A percentile compares a stretch with the other conserved stretches of the same genome.
Evolutionary conservation across 83 land plant genomes (phyloP).

Genomic region (Picea abies): DNA sequence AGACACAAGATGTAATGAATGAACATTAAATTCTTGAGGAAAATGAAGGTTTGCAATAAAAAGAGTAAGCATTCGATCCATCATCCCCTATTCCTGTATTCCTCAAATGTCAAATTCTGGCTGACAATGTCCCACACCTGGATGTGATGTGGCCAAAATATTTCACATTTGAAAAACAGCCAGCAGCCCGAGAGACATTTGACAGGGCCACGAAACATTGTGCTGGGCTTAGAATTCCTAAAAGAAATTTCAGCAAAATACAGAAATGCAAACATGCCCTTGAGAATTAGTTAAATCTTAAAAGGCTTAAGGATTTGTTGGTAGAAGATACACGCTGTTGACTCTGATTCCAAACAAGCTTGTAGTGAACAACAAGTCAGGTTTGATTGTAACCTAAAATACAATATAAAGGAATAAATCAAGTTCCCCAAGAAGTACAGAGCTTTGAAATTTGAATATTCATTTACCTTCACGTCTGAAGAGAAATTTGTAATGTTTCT

Average conservation of each 20-base stretch:
- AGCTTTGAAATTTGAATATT: not conserved
- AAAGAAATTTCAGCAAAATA: not conserved
- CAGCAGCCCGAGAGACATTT: not conserved
- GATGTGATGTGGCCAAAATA: not conserved
- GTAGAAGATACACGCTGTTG: too few relatives aligned
- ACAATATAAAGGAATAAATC: not conserved
- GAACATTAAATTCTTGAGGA: not conserved
- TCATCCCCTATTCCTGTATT: not conserved
- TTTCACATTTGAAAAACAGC: not conserved
- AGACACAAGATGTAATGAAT: not conserved
- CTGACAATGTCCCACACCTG: not conserved
- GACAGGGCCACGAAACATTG: not conserved
- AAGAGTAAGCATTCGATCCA: not conserved
- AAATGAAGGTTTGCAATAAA: not conserved
- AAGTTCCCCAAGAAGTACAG: not conserved
- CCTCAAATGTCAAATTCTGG: not conserved
- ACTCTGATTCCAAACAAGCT: not conserved
- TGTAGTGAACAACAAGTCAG: not conserved
- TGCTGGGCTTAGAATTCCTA: not conserved
- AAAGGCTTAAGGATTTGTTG: too few relatives aligned
- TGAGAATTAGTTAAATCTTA: too few relatives aligned
- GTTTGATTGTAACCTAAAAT: not conserved
- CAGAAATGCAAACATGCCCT: not conserved
- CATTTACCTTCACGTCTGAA: conserved; percentile 84
- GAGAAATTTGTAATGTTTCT: conserved; percentile 84